These are phyloP conservation scores for Corinectria fuckeliana DNA, from an alignment of 2,329 filamentous ascomycete species.

Conservation along the genomic window DNA sequence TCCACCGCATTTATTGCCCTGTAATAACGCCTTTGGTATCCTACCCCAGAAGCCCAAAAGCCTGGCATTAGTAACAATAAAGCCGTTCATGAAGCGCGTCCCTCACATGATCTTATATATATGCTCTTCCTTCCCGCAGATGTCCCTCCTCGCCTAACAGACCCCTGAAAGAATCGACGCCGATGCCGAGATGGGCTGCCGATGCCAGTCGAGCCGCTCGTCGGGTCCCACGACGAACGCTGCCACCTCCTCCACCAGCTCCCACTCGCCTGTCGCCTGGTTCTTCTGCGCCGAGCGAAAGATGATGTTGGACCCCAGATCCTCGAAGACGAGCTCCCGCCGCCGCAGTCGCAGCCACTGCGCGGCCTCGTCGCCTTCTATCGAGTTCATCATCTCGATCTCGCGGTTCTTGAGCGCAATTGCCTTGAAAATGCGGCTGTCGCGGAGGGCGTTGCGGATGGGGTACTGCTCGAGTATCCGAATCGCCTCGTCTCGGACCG, in stretches of 20 bases:
- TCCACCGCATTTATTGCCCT: background rate
- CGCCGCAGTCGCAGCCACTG: slow-evolving; percentile 49
- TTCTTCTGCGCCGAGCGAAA: slow-evolving; percentile 46
- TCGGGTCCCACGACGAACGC: slow-evolving; percentile 40
- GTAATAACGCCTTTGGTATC: background rate
- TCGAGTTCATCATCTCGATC: slow-evolving; percentile 42
- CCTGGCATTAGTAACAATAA: background rate
- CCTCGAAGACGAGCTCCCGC: slow-evolving; percentile 48
- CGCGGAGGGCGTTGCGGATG: slow-evolving; percentile 52
- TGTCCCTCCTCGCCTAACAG: slow-evolving; percentile 14
- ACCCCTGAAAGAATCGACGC: slow-evolving; percentile 35
- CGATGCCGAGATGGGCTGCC: slow-evolving; percentile 46
- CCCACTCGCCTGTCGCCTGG: slow-evolving; percentile 42
- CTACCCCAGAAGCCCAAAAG: background rate
- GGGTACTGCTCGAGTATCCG: slow-evolving; percentile 50
- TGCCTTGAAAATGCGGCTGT: slow-evolving; percentile 49
- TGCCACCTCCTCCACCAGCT: slow-evolving; percentile 47
- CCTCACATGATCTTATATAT: background rate
- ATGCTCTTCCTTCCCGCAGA: background rate
- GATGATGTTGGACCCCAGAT: slow-evolving; percentile 46
- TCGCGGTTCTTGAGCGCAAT: slow-evolving; percentile 48
- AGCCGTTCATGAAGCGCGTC: background rate
- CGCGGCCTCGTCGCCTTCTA: slow-evolving; percentile 41
- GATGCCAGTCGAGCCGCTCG: slow-evolving; percentile 44
- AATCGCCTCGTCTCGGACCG: slow-evolving; percentile 48